Conservation (phyloP, 768 basidiomycete species). For the Calvatia gigantea region DNA sequence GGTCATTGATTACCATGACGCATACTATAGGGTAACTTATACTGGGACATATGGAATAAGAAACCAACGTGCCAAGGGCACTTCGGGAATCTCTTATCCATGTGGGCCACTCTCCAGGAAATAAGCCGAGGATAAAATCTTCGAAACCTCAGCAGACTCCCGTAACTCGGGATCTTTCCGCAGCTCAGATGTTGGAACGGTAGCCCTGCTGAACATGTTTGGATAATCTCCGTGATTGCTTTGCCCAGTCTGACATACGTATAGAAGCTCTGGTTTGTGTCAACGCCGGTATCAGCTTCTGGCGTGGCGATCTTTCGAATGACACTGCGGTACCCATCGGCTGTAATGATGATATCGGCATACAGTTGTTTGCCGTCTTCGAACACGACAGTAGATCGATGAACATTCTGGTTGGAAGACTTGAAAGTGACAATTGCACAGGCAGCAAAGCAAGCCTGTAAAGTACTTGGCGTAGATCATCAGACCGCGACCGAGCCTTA, state of each 20-base stretch:
- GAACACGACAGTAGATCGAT: slow-evolving; percentile 22
- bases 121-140: slow-evolving; percentile 1
- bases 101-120: slow-evolving; percentile 24
- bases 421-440: slow-evolving; percentile 37
- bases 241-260: slow-evolving; percentile 27
- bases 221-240: background rate
- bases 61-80: slow-evolving; percentile 19
- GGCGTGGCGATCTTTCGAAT: slow-evolving; percentile 33
- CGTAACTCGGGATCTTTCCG: slow-evolving; percentile 8
- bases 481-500: slow-evolving; percentile 41
- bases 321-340: slow-evolving; percentile 44
- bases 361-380: slow-evolving; percentile 31
- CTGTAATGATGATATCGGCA: slow-evolving; percentile 49
- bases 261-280: slow-evolving; percentile 30
- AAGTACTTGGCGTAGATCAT: slow-evolving; percentile 42
- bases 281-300: slow-evolving; percentile 23
- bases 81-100: slow-evolving; percentile 29
- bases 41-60: slow-evolving; percentile 16
- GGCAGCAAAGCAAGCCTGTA: slow-evolving; percentile 36
- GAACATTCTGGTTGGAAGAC: slow-evolving; percentile 23
- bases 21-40: slow-evolving; percentile 27
- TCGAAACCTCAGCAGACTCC: slow-evolving; percentile 2
- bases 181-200: slow-evolving; percentile 24
- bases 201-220: slow-evolving; percentile 23
- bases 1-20: background rate